A percentile compares a stretch with the other conserved stretches of the same genome.
phyloP scores from a whole-genome alignment of 345 rosid genomes.

The Kandelia obovata region DNA sequence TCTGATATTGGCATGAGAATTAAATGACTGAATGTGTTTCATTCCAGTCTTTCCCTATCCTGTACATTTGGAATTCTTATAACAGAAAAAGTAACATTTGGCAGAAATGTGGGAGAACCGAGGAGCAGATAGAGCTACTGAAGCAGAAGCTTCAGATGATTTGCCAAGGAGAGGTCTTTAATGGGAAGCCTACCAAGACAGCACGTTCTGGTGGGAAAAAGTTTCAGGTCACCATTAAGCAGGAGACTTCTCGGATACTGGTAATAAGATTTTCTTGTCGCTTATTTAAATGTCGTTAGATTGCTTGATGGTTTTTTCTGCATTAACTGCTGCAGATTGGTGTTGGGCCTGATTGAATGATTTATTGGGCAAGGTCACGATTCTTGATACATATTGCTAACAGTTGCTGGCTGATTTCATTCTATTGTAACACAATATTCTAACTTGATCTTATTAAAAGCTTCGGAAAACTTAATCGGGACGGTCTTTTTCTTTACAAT shows the following conservation, averaged over 20 bases:
- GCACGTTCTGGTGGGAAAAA: constrained; percentile 95
- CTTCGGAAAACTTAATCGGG: no score
- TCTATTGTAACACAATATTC: no score
- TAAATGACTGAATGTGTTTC: background rate
- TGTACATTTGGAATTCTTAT: background rate
- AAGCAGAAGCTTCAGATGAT: constrained; percentile 81
- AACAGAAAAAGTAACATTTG: background rate
- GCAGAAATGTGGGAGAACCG: constrained; percentile 85
- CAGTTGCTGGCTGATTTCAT: no score
- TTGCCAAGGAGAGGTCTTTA: constrained; percentile 79
- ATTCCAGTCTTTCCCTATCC: background rate
- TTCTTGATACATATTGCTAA: no score
- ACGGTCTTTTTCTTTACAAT: no score
- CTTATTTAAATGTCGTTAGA: background rate
- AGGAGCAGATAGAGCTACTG: constrained; percentile 72
- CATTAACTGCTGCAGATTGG: no score
- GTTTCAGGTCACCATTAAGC: constrained; percentile 86
- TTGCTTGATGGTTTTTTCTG: no score
- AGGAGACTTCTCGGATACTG: constrained; percentile 81
- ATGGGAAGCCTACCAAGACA: constrained; percentile 88
- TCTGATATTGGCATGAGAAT: background rate
- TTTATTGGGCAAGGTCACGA: no score
- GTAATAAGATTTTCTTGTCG: constrained; percentile 29
- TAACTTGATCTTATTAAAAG: no score
- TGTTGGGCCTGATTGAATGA: no score